Base-by-base conservation (phyloP, 108 stramenopile genomes). In the Schizochytrium sp. region DNA sequence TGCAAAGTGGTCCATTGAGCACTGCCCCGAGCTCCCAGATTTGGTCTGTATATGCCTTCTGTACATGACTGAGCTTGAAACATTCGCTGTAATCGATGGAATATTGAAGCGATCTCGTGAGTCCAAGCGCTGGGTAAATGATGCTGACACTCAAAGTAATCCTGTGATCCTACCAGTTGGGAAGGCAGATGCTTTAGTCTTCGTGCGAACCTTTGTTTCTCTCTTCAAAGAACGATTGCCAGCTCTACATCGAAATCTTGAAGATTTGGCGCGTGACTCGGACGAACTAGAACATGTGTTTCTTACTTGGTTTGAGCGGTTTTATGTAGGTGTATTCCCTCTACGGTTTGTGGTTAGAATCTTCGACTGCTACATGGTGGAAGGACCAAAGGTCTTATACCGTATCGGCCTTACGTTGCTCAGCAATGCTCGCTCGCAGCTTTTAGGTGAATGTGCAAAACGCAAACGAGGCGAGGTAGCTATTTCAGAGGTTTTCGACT, bases 1-100 rank as follows among this genome's bases (percentile, higher is more conserved):
- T 2, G 76, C 76, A 7, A 49, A 55, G 50, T 83, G 76, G 76
- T n/a, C 47, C 15, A 10, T 83, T 10, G 76, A 83, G 28, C 40
- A 83, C 53, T 83, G 76, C 28, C 76, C 76, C 50, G 50, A 83
- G 40, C 49, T 83, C 0, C 76, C 76, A 10, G 76, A 83, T 53
- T 38, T 83, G 47, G 76, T 55, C 15, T 83, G 3, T 50, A 55
- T 83, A 17, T 55, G 47, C 1, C 50, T 83, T 40, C 47, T 83
- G 50, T 83, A 83, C 92, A 61, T 92, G 93, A 13, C 94, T 93
- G 91, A 97, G 96, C 4, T 91, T 92, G 90, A 96, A 93, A 44
- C 96, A 96, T 88, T 94, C 92, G 46, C 87, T 88, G 42, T 90
- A 92, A 89, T 96, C 88, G 92, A 97, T 95, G n/a, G 97, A 96